Evolutionary conservation across 495 filamentous ascomycete genomes (phyloP), one percentile per base, ranked within the genome.

Genomic region (Glarea lozoyensis): DNA sequence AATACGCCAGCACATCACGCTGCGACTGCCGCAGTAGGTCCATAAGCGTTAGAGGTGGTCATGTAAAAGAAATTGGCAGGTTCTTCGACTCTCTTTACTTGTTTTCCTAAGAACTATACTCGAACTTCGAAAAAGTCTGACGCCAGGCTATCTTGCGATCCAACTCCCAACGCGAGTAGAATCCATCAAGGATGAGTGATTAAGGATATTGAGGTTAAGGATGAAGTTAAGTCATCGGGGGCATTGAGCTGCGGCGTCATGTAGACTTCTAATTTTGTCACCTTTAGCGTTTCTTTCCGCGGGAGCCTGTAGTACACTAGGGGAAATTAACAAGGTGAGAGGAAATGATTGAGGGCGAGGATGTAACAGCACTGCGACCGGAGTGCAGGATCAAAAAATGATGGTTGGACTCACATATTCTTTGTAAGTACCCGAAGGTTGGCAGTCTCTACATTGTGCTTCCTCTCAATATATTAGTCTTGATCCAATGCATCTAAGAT

Each of bases 391-490:
- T n/a, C n/a, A n/a, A n/a, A n/a, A n/a, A 32, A 33, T 11, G 27
- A 13, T 17, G 15, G 15, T 16, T 24, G 13, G 12, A 10, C 2
- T 51, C 25, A 40, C n/a, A 12, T 12, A 11, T 31, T 27, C 30
- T 53, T 53, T 53, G 49, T 48, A 48, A 53, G 49, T 53, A 53
- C 45, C 40, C 37, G 44, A 53, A 45, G 45, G 49, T 53, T 48
- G 31, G 44, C 44, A n/a, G 45, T 48, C 41, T 32, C 49, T 42
- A 38, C 42, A 45, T 39, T 37, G 42, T 41, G 23, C 49, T 35
- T 20, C 37, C 20, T 21, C 10, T 37, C 15, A 15, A 42, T 42
- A 42, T 21, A 9, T 1, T 18, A 18, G 7, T 13, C 29, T 20
- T 16, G 20, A 34, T 32, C 36, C 36, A 40, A 30, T 21, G 21